Evolutionary conservation across 1,139 yeast genomes (phyloP).

Genomic region (Pichia sp.): DNA sequence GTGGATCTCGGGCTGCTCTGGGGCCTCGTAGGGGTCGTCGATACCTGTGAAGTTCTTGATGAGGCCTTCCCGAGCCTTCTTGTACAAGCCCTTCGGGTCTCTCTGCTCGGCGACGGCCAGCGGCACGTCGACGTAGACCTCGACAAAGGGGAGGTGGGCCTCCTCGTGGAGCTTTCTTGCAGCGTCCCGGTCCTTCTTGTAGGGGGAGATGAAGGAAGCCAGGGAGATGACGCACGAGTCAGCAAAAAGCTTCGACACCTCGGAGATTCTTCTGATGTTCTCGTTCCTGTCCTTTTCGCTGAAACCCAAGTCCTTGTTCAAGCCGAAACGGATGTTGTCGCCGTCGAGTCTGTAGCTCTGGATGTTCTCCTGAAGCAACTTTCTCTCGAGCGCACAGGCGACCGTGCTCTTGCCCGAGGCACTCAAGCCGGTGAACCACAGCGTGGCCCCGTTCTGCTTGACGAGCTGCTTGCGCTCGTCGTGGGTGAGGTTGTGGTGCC

Average conservation of each 20-base stretch:
- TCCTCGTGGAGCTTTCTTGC: slow-evolving; percentile 83
- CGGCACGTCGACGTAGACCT: slow-evolving; percentile 90
- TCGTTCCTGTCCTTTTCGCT: slow-evolving; percentile 89
- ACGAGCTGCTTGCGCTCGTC: slow-evolving; percentile 69
- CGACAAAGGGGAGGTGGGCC: slow-evolving; percentile 75
- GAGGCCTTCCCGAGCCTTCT: slow-evolving; percentile 92
- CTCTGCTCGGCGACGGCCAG: slow-evolving; percentile 90
- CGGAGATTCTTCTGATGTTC: slow-evolving; percentile 89
- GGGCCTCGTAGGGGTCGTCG: slow-evolving; percentile 94
- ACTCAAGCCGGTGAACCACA: slow-evolving; percentile 93
- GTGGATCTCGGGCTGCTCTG: slow-evolving; percentile 77
- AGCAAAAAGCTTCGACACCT: slow-evolving; percentile 87
- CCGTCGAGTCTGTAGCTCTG: slow-evolving; percentile 89
- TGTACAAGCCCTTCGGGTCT: slow-evolving; percentile 94
- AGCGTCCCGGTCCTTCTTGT: slow-evolving; percentile 72
- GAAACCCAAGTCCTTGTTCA: slow-evolving; percentile 92
- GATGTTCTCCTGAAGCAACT: slow-evolving; percentile 61
- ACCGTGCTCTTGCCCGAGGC: slow-evolving; percentile 95
- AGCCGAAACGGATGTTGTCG: slow-evolving; percentile 89
- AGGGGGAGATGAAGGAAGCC: slow-evolving; percentile 91
- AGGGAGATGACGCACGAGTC: slow-evolving; percentile 82
- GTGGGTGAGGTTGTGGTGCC: slow-evolving; percentile 89
- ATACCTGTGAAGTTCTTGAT: slow-evolving; percentile 95
- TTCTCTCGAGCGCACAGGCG: slow-evolving; percentile 90
- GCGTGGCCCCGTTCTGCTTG: slow-evolving; percentile 81